Conservation (phyloP, 192 early-diverging fungal genomes). For the Gryganskiella cystojenkinii region DNA sequence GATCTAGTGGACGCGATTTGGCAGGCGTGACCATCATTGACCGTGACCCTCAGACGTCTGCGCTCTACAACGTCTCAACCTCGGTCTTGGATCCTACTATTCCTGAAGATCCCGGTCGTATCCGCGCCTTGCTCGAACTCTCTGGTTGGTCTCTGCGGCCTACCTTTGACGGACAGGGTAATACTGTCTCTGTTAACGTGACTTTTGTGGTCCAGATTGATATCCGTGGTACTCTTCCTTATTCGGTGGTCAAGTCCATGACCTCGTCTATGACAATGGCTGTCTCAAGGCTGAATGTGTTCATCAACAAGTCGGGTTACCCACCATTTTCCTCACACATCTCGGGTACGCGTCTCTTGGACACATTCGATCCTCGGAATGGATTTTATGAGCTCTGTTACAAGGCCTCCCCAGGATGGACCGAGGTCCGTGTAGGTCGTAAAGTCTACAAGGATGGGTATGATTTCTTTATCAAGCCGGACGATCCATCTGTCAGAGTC, state of each 20-base stretch:
- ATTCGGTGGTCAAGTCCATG: conserved; percentile 54
- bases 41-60: conserved; percentile 56
- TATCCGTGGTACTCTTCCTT: conserved; percentile 57
- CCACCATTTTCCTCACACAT: conserved; percentile 65
- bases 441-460: conserved; percentile 58
- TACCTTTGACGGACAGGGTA: conserved; percentile 54
- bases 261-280: conserved; percentile 58
- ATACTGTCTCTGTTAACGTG: conserved; percentile 51
- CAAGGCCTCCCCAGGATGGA: conserved; percentile 53
- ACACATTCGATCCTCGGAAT: conserved; percentile 46
- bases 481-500: conserved; percentile 41
- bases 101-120: conserved; percentile 56
- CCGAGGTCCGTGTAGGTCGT: conserved; percentile 57
- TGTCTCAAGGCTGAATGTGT: conserved; percentile 54
- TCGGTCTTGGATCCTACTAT: conserved; percentile 59
- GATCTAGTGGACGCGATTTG: conserved; percentile 58
- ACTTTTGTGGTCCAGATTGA: conserved; percentile 61
- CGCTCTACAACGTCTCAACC: conserved; percentile 58
- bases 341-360: conserved; percentile 57
- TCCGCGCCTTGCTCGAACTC: conserved; percentile 54
- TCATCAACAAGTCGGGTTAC: conserved; percentile 58
- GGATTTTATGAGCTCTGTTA: conserved; percentile 57
- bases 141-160: conserved; percentile 65
- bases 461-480: conserved; percentile 55
- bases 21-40: conserved; percentile 61